Conservation (phyloP, 768 basidiomycete species). For the Rubroboletus pulcherrimus region DNA sequence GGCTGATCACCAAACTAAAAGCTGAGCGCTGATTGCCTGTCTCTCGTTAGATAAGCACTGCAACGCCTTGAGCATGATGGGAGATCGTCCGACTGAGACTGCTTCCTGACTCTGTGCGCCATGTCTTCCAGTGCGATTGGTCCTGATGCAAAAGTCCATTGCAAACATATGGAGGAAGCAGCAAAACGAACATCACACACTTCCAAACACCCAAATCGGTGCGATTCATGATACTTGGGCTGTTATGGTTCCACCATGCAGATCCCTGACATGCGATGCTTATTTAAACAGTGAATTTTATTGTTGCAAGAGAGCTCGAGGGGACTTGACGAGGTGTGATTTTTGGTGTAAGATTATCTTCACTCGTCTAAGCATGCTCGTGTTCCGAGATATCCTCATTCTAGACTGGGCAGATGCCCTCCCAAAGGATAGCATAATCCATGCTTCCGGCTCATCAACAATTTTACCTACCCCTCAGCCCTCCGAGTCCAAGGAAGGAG, state of each 20-base stretch:
- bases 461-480: neutral
- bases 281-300: conserved; percentile 35
- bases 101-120: neutral
- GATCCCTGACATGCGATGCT: conserved; percentile 5
- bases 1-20: no score
- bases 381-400: neutral
- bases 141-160: conserved; percentile 35
- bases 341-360: conserved; percentile 38
- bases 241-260: neutral
- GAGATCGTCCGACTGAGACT: neutral
- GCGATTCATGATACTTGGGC: conserved; percentile 9
- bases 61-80: neutral
- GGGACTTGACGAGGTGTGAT: conserved; percentile 15
- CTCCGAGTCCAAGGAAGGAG: neutral
- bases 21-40: neutral
- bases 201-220: conserved; percentile 37
- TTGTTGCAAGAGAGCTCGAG: conserved; percentile 30
- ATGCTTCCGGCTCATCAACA: neutral
- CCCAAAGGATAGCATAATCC: neutral
- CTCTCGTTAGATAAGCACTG: conserved; percentile 24
- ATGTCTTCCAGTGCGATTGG: conserved; percentile 22
- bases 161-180: conserved; percentile 35
- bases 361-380: neutral
- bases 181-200: conserved; percentile 33
- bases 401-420: conserved; percentile 35